Conservation (phyloP, 2,329 filamentous ascomycete species). For the Paraconiothyrium sp. region DNA sequence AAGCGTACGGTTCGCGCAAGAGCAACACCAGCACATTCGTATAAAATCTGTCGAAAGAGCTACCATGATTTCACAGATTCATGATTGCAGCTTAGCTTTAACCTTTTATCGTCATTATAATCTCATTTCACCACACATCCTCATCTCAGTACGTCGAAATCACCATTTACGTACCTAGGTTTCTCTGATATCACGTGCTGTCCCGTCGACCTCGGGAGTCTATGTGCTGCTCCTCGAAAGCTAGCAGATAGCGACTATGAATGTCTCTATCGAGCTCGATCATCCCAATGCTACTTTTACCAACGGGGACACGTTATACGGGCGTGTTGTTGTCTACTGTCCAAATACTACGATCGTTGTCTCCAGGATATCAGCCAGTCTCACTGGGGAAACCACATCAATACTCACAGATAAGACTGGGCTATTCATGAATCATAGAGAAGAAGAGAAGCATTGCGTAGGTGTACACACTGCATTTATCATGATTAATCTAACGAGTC, state of each 20-base stretch:
- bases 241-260: slow-evolving; percentile 13
- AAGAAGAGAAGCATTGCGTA: slow-evolving; percentile 19
- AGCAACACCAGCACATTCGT: neutral
- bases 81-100: neutral
- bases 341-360: slow-evolving; percentile 19
- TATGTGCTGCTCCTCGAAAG: neutral
- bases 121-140: neutral
- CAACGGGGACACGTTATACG: slow-evolving; percentile 20
- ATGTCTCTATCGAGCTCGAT: slow-evolving; percentile 21
- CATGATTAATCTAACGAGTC: neutral
- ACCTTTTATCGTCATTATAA: neutral
- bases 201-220: neutral
- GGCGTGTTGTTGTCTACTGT: slow-evolving; percentile 21
- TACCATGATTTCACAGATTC: neutral
- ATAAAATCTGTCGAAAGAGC: neutral
- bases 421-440: slow-evolving; percentile 17
- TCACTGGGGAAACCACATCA: slow-evolving; percentile 20
- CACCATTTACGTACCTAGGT: too few relatives aligned
- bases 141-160: too few relatives aligned
- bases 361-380: slow-evolving; percentile 17
- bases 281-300: slow-evolving; percentile 8
- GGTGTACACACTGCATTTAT: neutral
- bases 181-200: neutral
- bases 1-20: neutral
- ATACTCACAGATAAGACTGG: slow-evolving; percentile 18